Conservation (phyloP, 1,139 yeast species). For the Debaryomyces coudertii region DNA sequence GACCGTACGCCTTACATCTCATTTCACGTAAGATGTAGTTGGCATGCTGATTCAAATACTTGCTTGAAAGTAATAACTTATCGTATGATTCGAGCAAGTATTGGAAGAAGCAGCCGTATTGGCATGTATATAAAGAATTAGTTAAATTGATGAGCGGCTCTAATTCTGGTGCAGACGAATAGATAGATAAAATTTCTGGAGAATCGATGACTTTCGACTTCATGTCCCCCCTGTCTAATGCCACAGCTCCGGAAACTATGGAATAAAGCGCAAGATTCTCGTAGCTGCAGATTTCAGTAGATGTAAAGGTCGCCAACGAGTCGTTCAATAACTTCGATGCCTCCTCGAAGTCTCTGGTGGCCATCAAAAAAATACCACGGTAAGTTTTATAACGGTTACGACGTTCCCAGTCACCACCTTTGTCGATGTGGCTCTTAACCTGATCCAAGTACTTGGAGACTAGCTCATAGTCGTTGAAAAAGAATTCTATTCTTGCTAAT, state of each 20-base stretch:
- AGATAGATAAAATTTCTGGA: constrained; percentile 86
- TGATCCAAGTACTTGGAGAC: constrained; percentile 77
- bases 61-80: constrained; percentile 68
- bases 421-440: constrained; percentile 75
- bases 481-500: constrained; percentile 82
- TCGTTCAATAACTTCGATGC: constrained; percentile 85
- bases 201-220: constrained; percentile 87
- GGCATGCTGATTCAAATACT: constrained; percentile 78
- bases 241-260: constrained; percentile 79
- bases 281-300: constrained; percentile 88
- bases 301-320: constrained; percentile 92
- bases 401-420: constrained; percentile 99
- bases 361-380: constrained; percentile 78
- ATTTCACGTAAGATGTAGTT: constrained; percentile 86
- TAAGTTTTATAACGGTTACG: constrained; percentile 93
- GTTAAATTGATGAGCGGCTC: constrained; percentile 85
- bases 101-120: constrained; percentile 79
- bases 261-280: constrained; percentile 91
- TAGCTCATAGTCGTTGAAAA: constrained; percentile 74
- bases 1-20: constrained; percentile 95
- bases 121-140: constrained; percentile 86
- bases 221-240: constrained; percentile 82
- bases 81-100: constrained; percentile 80
- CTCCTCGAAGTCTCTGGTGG: constrained; percentile 82
- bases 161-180: constrained; percentile 69